Conservation (phyloP, 306 rosid species). For the Mimosa bimucronata region DNA sequence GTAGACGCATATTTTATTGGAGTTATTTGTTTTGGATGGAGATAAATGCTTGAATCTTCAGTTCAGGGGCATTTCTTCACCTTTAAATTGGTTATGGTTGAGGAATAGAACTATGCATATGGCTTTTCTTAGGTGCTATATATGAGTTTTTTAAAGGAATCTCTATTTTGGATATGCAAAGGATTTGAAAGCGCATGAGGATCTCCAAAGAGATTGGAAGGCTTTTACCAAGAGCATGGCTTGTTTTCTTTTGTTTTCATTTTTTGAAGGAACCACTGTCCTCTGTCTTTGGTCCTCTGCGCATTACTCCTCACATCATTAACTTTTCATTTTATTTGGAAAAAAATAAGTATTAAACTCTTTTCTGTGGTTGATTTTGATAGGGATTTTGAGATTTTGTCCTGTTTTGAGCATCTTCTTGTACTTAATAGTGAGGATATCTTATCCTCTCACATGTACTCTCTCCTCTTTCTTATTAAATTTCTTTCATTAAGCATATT, state of each 20-base stretch:
- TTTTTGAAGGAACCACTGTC: background rate
- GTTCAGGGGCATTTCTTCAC: too few species aligned
- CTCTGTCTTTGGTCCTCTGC: background rate
- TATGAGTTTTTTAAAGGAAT: too few species aligned
- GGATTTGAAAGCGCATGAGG: background rate
- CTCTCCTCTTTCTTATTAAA: background rate
- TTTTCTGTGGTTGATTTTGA: background rate
- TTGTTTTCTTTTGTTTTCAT: background rate
- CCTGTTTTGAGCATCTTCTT: background rate
- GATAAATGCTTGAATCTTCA: too few species aligned
- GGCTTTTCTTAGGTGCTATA: too few species aligned
- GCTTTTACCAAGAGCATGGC: background rate
- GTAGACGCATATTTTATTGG: too few species aligned
- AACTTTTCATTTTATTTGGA: background rate
- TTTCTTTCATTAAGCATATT: background rate
- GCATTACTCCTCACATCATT: background rate
- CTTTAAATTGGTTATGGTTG: too few species aligned
- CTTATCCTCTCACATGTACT: background rate
- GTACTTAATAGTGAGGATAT: background rate
- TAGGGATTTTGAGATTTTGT: background rate
- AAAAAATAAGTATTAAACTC: background rate
- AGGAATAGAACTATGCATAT: too few species aligned
- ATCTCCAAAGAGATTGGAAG: background rate
- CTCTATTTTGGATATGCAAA: background rate
- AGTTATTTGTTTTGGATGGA: too few species aligned